phyloP scores from a whole-genome alignment of 225 moss, liverwort and hornwort species.

The Lunularia cruciata region DNA sequence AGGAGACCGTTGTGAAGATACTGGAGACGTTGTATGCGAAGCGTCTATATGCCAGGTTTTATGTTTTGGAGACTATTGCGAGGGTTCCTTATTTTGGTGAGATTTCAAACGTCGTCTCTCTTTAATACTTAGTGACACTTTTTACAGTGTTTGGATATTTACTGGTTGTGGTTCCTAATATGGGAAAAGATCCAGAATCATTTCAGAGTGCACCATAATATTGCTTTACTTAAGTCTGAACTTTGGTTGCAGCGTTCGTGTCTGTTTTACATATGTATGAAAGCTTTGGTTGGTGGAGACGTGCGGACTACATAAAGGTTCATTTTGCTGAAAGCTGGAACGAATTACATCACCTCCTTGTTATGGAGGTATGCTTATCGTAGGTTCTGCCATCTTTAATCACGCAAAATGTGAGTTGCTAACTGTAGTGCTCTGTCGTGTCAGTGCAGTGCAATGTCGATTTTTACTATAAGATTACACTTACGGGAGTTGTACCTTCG shows the following conservation, averaged over 20 bases:
- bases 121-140: too few species aligned
- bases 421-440: too few species aligned
- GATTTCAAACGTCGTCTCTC: too few species aligned
- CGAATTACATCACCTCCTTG: slow-evolving; percentile 88
- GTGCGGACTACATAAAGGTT: slow-evolving; percentile 82
- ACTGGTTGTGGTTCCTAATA: too few species aligned
- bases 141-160: too few species aligned
- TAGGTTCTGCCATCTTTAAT: too few species aligned
- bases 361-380: slow-evolving; percentile 63
- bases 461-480: too few species aligned
- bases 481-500: too few species aligned
- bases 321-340: slow-evolving; percentile 98
- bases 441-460: too few species aligned
- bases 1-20: slow-evolving; percentile 64
- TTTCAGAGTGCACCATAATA: too few species aligned
- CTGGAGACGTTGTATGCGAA: slow-evolving; percentile 65
- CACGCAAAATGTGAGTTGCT: too few species aligned
- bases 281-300: slow-evolving; percentile 96
- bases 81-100: slow-evolving; percentile 84
- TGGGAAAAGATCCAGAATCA: neutral
- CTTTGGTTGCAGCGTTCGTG: slow-evolving; percentile 56
- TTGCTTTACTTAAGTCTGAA: too few species aligned
- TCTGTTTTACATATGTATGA: slow-evolving; percentile 90
- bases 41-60: slow-evolving; percentile 78
- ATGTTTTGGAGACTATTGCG: slow-evolving; percentile 87